Evolutionary conservation across 1,284 basidiomycete species (phyloP), one percentile per base, ranked within the genome.

Genomic region (Ceratobasidium sp.): DNA sequence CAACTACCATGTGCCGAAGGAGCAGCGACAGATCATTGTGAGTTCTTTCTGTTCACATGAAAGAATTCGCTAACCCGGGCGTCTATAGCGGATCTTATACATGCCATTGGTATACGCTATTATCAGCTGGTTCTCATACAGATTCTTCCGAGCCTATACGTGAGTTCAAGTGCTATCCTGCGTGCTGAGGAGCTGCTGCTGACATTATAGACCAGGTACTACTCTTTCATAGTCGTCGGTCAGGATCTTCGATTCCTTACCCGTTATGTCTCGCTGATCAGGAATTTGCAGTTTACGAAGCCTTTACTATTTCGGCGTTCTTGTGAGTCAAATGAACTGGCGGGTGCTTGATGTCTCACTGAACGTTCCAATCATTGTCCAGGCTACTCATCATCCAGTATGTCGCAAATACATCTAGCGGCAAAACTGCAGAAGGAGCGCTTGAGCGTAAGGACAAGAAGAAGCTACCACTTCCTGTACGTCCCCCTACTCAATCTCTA

Each of bases 111-210:
- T 93, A 59, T 95, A 93, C 80, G 90, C 91, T n/a, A 83, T 96
- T 78, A 88, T 96, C 73, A 94, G 93, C 0, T 96, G 95, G 85
- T 88, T 94, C 78, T 93, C 92, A 26, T 96, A 94, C 78, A 87
- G 94, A 4, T 96, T 84, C 82, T 95, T 94, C 84, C 86, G 91
- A 61, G 83, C 85, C 75, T 94, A 92, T 79, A 92, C 90, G 46
- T 94, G 64, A 55, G 76, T 73, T 28, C 64, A 47, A 18, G 58
- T 49, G 44, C 52, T 38, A 26, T 57, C 57, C 46, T 58, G 18
- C 16, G 50, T 21, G 35, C 18, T 47, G 30, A n/a, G 3, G 43
- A 35, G 11, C 50, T 11, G n/a, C 23, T 72, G 38, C 30, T 38
- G 35, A 38, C 35, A 4, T 16, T 62, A 21, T 69, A 74, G 41